Conservation (phyloP, 306 rosid genomes). For the Rosa persica region DNA sequence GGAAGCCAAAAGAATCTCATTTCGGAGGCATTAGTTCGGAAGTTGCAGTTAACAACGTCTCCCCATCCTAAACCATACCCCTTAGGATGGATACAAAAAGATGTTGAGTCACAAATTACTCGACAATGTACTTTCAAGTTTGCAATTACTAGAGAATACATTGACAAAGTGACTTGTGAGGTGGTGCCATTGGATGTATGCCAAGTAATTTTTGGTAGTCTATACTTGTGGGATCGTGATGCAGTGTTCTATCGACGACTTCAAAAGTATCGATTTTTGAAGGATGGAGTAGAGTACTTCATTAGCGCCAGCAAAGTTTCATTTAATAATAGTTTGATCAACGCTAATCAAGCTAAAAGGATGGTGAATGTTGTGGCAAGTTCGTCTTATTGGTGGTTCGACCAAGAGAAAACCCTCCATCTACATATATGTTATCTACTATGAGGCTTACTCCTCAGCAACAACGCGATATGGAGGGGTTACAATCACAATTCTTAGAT, state of each 20-base stretch:
- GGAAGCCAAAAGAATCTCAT: not conserved
- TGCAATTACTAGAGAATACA: not conserved
- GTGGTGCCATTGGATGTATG: too few relatives aligned
- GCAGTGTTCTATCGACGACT: not conserved
- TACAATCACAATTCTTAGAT: not conserved
- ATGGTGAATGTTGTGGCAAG: not conserved
- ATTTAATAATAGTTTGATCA: not conserved
- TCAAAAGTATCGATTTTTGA: not conserved
- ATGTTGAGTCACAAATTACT: not conserved
- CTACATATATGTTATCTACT: not conserved
- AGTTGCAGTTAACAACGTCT: not conserved
- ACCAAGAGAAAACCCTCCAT: not conserved
- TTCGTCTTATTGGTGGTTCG: not conserved
- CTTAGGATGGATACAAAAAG: not conserved
- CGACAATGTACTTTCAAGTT: slow-evolving; percentile 5
- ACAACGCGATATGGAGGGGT: not conserved
- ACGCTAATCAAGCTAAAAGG: not conserved
- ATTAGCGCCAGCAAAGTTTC: not conserved
- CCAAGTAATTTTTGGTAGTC: too few relatives aligned
- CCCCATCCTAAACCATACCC: not conserved
- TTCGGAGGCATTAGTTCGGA: not conserved
- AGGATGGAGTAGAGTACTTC: not conserved
- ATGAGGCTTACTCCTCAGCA: not conserved
- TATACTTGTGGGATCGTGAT: not conserved
- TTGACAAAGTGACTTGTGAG: not conserved